phyloP scores from a whole-genome alignment of 1,284 basidiomycete species.

The Ustilago esculenta region DNA sequence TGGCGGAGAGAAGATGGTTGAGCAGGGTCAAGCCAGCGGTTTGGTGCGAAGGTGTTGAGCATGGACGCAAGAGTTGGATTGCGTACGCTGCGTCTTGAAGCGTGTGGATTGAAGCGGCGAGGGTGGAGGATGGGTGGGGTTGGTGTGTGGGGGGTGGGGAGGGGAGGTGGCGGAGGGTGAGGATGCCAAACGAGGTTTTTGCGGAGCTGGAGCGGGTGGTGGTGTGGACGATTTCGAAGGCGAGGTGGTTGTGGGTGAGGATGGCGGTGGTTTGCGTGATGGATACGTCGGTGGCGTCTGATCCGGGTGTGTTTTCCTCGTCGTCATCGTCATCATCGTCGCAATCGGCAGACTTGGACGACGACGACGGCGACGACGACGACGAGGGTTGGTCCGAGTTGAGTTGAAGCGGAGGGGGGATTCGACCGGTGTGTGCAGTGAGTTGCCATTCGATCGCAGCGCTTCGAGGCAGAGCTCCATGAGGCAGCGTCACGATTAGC shows the following conservation, averaged over 20 bases:
- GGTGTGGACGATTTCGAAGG: constrained; percentile 10
- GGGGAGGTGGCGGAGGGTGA: constrained; percentile 10
- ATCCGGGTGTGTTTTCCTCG: constrained; percentile 39
- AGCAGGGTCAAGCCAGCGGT: too few species aligned
- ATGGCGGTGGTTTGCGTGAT: not conserved
- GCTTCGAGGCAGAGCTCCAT: constrained; percentile 40
- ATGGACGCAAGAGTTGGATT: constrained; percentile 19
- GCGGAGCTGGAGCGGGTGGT: constrained; percentile 10
- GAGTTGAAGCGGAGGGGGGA: constrained; percentile 5
- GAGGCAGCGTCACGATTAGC: constrained; percentile 42
- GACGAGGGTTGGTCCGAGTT: too few species aligned
- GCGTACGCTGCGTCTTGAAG: constrained; percentile 7
- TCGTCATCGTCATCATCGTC: constrained; percentile 31
- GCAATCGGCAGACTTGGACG: not conserved
- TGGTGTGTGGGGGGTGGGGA: not conserved
- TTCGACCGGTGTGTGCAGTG: constrained; percentile 55
- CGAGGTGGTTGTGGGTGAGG: not conserved
- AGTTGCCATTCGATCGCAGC: constrained; percentile 64
- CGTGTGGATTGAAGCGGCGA: not conserved
- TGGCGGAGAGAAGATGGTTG: too few species aligned
- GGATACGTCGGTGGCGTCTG: constrained; percentile 16
- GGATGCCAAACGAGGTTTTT: constrained; percentile 24
- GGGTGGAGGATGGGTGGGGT: not conserved
- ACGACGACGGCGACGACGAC: too few species aligned
- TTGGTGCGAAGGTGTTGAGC: not conserved